A percentile compares a stretch with the other conserved stretches of the same genome.
Conservation (phyloP, 2,329 filamentous ascomycete species). For the Alternaria atra region DNA sequence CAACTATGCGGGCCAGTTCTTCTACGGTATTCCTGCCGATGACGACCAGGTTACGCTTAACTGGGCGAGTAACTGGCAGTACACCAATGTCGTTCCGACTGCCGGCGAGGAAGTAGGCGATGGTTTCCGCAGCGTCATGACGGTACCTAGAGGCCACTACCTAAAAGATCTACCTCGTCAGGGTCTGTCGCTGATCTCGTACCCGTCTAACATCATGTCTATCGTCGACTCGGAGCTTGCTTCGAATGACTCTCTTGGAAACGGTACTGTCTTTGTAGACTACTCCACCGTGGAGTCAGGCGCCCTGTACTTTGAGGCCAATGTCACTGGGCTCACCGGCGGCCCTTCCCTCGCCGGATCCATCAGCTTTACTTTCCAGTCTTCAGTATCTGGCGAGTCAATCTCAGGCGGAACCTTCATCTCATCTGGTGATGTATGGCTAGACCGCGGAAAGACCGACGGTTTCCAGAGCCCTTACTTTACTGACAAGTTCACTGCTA, state of each 20-base stretch:
- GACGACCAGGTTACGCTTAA: constrained; percentile 59
- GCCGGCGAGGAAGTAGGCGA: constrained; percentile 55
- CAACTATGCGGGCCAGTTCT: constrained; percentile 67
- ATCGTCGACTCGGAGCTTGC: constrained; percentile 59
- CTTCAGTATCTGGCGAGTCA: constrained; percentile 59
- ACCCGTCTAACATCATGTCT: constrained; percentile 60
- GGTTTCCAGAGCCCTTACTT: constrained; percentile 65
- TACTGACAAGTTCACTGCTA: constrained; percentile 62
- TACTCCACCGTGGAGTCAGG: constrained; percentile 61
- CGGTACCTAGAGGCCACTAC: constrained; percentile 61
- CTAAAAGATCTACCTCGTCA: constrained; percentile 61
- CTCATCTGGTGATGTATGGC: constrained; percentile 57
- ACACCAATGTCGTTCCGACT: constrained; percentile 64
- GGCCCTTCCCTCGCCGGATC: constrained; percentile 47
- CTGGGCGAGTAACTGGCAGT: constrained; percentile 70
- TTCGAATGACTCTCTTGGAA: constrained; percentile 55
- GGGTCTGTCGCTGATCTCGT: constrained; percentile 62
- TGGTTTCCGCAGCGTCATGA: constrained; percentile 63
- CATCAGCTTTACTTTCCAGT: constrained; percentile 64
- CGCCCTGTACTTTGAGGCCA: constrained; percentile 64
- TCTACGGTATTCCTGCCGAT: constrained; percentile 53
- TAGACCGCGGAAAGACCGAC: constrained; percentile 59
- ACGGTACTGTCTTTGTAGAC: constrained; percentile 60
- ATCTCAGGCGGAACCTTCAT: constrained; percentile 61
- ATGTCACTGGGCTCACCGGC: constrained; percentile 57